These are phyloP conservation scores for Noccaea bulbosa DNA, from an alignment of 345 rosid species.

Conservation along the genomic window DNA sequence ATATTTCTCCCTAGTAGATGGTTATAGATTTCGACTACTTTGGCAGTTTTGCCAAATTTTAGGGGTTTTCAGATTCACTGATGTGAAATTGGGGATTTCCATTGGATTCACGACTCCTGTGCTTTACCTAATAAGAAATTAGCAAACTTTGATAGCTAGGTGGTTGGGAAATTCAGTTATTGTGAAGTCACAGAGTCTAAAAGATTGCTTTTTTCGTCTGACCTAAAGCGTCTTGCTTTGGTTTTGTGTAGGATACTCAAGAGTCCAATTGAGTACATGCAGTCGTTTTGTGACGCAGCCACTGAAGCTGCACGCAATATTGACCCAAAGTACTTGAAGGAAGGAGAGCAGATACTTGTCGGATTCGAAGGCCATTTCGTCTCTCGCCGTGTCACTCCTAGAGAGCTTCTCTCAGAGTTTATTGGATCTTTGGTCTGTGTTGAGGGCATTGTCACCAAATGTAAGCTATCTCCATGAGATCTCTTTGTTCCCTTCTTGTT, in stretches of 20 bases:
- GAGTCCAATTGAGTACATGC: constrained; percentile 87
- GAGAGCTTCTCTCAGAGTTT: constrained; percentile 91
- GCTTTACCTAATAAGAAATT: too few species aligned
- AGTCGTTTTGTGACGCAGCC: constrained; percentile 88
- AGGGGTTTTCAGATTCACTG: constrained; percentile 7
- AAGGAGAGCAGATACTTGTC: constrained; percentile 80
- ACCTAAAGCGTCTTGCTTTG: too few species aligned
- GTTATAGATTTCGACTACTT: not conserved
- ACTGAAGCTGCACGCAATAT: constrained; percentile 76
- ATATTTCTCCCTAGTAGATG: not conserved
- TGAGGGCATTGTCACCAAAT: constrained; percentile 95
- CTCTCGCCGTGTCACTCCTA: constrained; percentile 89
- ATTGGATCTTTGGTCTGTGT: constrained; percentile 97
- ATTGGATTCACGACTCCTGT: too few species aligned
- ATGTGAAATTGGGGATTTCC: too few species aligned
- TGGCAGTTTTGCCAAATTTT: too few species aligned
- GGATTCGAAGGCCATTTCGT: constrained; percentile 98
- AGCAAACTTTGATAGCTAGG: not conserved
- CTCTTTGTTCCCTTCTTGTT: constrained; percentile 1
- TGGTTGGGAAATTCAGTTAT: not conserved
- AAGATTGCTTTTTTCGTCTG: too few species aligned
- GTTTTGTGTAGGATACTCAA: constrained; percentile 61
- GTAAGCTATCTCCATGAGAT: constrained; percentile 40
- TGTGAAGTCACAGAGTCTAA: not conserved
- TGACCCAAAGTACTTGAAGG: constrained; percentile 76